Conservation (phyloP, 1,284 basidiomycete species). For the Tetrapyrgos nigripes region DNA sequence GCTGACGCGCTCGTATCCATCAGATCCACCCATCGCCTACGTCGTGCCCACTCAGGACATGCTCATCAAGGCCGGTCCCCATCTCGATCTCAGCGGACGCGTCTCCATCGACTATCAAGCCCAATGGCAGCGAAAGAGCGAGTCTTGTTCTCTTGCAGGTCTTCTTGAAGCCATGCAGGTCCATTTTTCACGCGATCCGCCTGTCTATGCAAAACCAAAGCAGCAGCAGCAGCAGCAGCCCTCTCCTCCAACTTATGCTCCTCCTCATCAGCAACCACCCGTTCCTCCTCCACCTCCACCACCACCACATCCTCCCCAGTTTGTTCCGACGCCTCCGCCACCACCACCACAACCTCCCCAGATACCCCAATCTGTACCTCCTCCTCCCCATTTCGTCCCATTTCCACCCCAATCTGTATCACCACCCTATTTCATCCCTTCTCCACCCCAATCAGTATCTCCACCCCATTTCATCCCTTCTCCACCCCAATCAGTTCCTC, state of each 20-base stretch:
- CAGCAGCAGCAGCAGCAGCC: constrained; percentile 17
- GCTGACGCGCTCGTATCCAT: constrained; percentile 85
- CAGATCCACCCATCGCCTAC: constrained; percentile 86
- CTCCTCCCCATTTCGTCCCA: constrained; percentile 19
- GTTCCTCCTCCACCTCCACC: constrained; percentile 32
- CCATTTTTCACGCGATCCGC: constrained; percentile 86
- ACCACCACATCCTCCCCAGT: constrained; percentile 14
- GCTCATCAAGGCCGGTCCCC: constrained; percentile 81
- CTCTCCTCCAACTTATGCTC: constrained; percentile 24
- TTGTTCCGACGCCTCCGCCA: constrained; percentile 12
- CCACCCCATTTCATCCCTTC: constrained; percentile 22
- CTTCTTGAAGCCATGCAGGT: constrained; percentile 79
- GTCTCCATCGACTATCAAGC: constrained; percentile 73
- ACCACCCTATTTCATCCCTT: constrained; percentile 25
- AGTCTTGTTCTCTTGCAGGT: constrained; percentile 79
- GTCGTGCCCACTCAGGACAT: constrained; percentile 95
- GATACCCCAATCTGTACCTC: constrained; percentile 22
- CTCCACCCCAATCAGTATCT: constrained; percentile 32
- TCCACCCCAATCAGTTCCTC: constrained; percentile 23
- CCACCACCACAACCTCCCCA: constrained; percentile 19
- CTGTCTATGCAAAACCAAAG: constrained; percentile 89
- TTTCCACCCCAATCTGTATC: constrained; percentile 13
- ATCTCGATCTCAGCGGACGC: constrained; percentile 86
- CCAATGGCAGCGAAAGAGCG: constrained; percentile 84
- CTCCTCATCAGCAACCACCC: constrained; percentile 32